phyloP scores from a whole-genome alignment of 2,329 filamentous ascomycete genomes.

The Rhexocercosporidium sp. region DNA sequence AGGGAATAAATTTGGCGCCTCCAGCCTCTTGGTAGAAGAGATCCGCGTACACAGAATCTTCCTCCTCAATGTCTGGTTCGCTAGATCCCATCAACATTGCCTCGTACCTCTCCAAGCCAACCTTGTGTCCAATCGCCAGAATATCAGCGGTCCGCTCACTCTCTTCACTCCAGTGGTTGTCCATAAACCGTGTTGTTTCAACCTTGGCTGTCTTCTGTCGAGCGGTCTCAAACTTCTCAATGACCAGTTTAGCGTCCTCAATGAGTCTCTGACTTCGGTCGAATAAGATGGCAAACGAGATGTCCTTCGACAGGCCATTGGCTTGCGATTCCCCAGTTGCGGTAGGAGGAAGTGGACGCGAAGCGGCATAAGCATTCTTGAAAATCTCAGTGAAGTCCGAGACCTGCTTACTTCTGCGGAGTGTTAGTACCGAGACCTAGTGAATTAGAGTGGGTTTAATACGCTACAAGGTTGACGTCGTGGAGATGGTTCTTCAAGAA shows the following conservation, averaged over 20 bases:
- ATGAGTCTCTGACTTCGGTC: conserved; percentile 24
- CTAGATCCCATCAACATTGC: conserved; percentile 21
- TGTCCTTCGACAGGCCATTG: background rate
- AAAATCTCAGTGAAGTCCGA: conserved; percentile 32
- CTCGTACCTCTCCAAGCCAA: conserved; percentile 32
- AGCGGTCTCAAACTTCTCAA: conserved; percentile 29
- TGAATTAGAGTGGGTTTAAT: background rate
- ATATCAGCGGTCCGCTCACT: conserved; percentile 20
- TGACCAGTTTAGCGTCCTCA: conserved; percentile 21
- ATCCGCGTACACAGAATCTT: conserved; percentile 11
- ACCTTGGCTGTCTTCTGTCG: conserved; percentile 21
- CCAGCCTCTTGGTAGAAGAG: conserved; percentile 20
- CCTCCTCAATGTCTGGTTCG: conserved; percentile 17
- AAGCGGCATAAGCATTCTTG: conserved; percentile 27
- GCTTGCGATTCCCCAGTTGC: background rate
- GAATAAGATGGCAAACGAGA: conserved; percentile 28
- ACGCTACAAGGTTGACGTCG: conserved; percentile 14
- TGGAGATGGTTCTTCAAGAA: conserved; percentile 26
- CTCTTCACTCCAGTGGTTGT: conserved; percentile 31
- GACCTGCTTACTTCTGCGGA: conserved; percentile 29
- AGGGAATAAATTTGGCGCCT: conserved; percentile 5
- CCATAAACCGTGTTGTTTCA: conserved; percentile 15
- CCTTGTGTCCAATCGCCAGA: conserved; percentile 28
- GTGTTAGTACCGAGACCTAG: background rate
- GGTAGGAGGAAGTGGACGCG: conserved; percentile 24